A percentile compares a stretch with the other conserved stretches of the same genome.
Evolutionary conservation across 495 filamentous ascomycete genomes (phyloP).

Genomic region (Apiosordaria backusii): DNA sequence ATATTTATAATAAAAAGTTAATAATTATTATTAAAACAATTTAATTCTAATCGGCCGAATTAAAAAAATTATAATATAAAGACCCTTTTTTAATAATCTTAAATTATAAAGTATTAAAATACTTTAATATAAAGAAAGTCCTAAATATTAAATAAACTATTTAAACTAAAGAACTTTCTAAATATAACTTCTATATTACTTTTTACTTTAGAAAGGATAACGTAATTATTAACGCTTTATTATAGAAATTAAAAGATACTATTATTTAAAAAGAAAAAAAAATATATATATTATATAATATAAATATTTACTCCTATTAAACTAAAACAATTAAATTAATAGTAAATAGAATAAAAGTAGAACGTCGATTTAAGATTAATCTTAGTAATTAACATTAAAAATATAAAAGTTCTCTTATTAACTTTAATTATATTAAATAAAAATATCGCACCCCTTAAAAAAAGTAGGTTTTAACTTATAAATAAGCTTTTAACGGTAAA

Average conservation of each 20-base stretch:
- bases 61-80: neutral
- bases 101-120: neutral
- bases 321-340: neutral
- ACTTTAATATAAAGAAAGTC: neutral
- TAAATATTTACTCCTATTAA: neutral
- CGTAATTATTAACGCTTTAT: neutral
- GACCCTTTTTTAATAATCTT: neutral
- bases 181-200: neutral
- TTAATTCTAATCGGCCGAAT: neutral
- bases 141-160: neutral
- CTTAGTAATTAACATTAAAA: neutral
- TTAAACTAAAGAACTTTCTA: neutral
- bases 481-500: neutral
- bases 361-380: neutral
- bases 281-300: neutral
- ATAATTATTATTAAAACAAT: neutral
- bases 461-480: neutral
- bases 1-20: slow-evolving; percentile 11
- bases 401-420: neutral
- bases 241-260: neutral
- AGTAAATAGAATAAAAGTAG: neutral
- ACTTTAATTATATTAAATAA: neutral
- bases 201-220: neutral
- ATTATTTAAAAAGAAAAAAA: neutral
- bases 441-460: neutral